Base-by-base conservation (phyloP, 139 green algal species). In the Picochlorum sp. region DNA sequence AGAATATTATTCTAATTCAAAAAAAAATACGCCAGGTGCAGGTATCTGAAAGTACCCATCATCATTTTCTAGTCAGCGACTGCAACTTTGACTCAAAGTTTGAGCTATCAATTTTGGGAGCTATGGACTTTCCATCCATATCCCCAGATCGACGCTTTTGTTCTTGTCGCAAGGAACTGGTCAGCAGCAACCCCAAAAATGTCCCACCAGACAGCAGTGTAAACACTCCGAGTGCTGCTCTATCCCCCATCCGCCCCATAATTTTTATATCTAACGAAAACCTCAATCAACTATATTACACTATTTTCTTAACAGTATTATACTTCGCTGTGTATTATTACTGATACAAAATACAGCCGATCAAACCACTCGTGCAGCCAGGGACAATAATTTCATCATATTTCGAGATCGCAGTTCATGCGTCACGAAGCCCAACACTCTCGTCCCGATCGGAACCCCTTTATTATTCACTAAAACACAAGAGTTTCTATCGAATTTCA, bases 381-480 rank as follows among this genome's bases (percentile, higher is more conserved):
- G 47, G 2, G 75, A 78, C 18, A 85, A 52, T 18, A 84, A 59
- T 59, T 84, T 84, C 50, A 82, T 67, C 54, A 82, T 52, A 37
- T 77, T 50, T 7, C 70, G 54, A 14, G 73, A 59, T 2, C 76
- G 61, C 37, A 84, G 70, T 64, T 84, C 77, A 56, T 82, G 74
- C 0, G 77, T 82, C 2, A 74, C 77, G 54, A 84, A 80, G 20
- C 77, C 74, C 53, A 84, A 63, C 40, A 84, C 77, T 20, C 77
- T 61, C 4, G 74, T 82, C 5, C 77, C 77, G 10, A 84, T 70
- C 12, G 77, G 77, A 32, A 72, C 44, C 5, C 67, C 67, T 24
- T 84, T 84, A 13, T 28, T 22, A 64, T 77, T 77, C 6, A 84
- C 70, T 33, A 84, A 45, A 22, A 84, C 77, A 45, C 66, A 77